Evolutionary conservation across 2,329 filamentous ascomycete species (phyloP).

Genomic region (Beauveria pseudobassiana): DNA sequence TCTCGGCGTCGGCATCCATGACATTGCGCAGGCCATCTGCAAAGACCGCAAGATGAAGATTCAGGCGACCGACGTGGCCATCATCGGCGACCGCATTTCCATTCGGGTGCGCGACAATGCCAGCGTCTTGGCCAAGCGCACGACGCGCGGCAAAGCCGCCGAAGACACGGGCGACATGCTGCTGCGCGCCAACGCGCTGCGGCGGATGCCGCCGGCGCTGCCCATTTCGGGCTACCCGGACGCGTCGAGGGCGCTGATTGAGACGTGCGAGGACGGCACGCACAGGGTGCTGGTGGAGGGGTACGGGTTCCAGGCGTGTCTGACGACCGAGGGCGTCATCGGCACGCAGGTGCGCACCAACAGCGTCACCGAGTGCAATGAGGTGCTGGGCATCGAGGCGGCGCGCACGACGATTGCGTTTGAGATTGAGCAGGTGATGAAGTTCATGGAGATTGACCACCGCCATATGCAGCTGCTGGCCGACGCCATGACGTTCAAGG

Average conservation of each 20-base stretch:
- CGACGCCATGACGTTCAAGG: slow-evolving; percentile 99
- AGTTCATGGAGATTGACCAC: slow-evolving; percentile 89
- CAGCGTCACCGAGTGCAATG: slow-evolving; percentile 79
- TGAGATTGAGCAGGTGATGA: slow-evolving; percentile 87
- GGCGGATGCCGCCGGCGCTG: slow-evolving; percentile 73
- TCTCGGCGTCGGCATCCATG: slow-evolving; percentile 64
- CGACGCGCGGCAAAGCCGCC: slow-evolving; percentile 37
- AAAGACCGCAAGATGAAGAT: slow-evolving; percentile 79
- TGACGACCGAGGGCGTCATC: slow-evolving; percentile 88
- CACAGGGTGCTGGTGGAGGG: slow-evolving; percentile 84
- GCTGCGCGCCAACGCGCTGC: slow-evolving; percentile 75
- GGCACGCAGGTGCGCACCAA: slow-evolving; percentile 71
- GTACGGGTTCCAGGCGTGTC: slow-evolving; percentile 81
- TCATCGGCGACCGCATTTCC: slow-evolving; percentile 57
- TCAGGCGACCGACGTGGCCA: slow-evolving; percentile 54
- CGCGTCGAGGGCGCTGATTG: slow-evolving; percentile 79
- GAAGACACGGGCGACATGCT: slow-evolving; percentile 46
- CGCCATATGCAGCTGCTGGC: slow-evolving; percentile 96
- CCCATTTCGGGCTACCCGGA: slow-evolving; percentile 85
- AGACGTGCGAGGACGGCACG: slow-evolving; percentile 63
- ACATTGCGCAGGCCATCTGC: slow-evolving; percentile 71
- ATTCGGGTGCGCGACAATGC: slow-evolving; percentile 59
- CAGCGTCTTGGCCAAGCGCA: slow-evolving; percentile 39
- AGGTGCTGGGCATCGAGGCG: slow-evolving; percentile 91
- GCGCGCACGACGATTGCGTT: slow-evolving; percentile 80